phyloP scores from a whole-genome alignment of 257 asterid genomes.

The Solanum infundibuliforme region DNA sequence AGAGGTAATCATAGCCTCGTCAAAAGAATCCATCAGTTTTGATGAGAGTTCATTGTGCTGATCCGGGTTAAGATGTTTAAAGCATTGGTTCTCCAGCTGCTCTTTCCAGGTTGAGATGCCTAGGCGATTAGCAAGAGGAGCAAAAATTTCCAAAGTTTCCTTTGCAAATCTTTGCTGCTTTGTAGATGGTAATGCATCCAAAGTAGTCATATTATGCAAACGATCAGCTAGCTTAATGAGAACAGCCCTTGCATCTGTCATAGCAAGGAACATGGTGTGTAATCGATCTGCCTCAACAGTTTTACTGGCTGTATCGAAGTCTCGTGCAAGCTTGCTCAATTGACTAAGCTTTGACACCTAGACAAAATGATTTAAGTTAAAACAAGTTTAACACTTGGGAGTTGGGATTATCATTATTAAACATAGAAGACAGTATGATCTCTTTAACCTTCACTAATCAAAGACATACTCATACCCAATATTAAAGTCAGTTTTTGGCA shows the following conservation, averaged over 20 bases:
- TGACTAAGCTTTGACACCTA: constrained; percentile 96
- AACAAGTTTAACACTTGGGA: neutral
- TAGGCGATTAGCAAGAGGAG: constrained; percentile 83
- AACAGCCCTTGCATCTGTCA: constrained; percentile 97
- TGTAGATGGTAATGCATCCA: constrained; percentile 59
- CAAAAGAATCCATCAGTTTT: constrained; percentile 45
- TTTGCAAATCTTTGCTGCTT: constrained; percentile 92
- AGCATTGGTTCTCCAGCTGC: constrained; percentile 83
- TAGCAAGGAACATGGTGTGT: constrained; percentile 97
- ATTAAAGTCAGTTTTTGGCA: neutral
- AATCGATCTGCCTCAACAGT: constrained; percentile 86
- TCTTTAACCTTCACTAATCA: neutral
- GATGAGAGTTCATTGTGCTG: constrained; percentile 66
- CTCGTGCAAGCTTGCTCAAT: constrained; percentile 96
- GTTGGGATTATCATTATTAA: neutral
- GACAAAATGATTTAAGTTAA: neutral
- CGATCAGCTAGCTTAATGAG: constrained; percentile 91
- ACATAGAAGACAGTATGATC: neutral
- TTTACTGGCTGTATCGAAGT: constrained; percentile 81
- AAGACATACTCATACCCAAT: neutral
- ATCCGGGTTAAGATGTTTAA: constrained; percentile 63
- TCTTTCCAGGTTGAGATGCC: constrained; percentile 93
- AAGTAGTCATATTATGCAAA: constrained; percentile 91
- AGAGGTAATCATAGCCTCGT: constrained; percentile 55
- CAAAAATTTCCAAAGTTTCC: constrained; percentile 94